A percentile compares a stretch with the other conserved stretches of the same genome.
phyloP scores from a whole-genome alignment of 305 asterid genomes.

The Vinca major region DNA sequence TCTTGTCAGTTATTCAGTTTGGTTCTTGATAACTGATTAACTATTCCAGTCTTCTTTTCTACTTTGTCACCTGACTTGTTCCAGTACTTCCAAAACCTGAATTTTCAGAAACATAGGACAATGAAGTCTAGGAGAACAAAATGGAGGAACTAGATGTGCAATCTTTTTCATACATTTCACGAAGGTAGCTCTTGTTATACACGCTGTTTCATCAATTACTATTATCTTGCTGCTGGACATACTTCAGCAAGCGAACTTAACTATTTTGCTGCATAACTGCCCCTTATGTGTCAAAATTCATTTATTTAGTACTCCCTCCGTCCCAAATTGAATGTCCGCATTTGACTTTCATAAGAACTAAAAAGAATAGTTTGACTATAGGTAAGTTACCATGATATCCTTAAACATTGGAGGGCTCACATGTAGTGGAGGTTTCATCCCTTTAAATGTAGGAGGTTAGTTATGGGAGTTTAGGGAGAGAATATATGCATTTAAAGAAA shows the following conservation, averaged over 20 bases:
- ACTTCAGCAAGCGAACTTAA: background rate
- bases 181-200: background rate
- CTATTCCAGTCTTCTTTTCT: background rate
- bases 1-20: background rate
- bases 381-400: too few relatives aligned
- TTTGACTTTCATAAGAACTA: too few relatives aligned
- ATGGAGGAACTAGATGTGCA: background rate
- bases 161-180: background rate
- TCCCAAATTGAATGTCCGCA: too few relatives aligned
- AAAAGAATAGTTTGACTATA: too few relatives aligned
- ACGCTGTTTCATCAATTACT: background rate
- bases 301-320: background rate
- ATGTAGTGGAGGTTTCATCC: too few relatives aligned
- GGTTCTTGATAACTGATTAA: background rate
- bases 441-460: too few relatives aligned
- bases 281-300: background rate
- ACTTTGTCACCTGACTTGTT: background rate
- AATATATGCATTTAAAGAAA: too few relatives aligned
- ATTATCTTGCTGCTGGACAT: background rate
- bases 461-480: too few relatives aligned
- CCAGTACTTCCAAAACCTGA: background rate
- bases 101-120: background rate
- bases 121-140: background rate
- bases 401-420: too few relatives aligned
- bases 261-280: background rate